Conservation (phyloP, 2,329 filamentous ascomycete genomes). For the Hirsutella rhossiliensis region DNA sequence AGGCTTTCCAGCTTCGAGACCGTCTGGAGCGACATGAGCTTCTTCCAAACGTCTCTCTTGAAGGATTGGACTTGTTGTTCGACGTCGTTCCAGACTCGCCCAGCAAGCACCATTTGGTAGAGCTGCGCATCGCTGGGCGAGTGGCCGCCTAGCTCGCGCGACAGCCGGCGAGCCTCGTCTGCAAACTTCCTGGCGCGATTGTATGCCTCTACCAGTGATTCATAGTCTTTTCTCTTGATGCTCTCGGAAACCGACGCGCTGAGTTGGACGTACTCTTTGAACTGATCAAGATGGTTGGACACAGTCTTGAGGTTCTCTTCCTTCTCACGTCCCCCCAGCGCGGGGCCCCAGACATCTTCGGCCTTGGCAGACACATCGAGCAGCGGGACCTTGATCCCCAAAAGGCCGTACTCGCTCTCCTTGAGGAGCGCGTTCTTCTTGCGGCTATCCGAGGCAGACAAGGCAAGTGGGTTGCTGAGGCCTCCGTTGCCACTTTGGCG, state of each 20-base stretch:
- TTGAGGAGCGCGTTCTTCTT: conserved; percentile 87
- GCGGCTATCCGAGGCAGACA: conserved; percentile 38
- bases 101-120: conserved; percentile 77
- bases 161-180: conserved; percentile 62
- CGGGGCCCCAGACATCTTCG: conserved; percentile 95
- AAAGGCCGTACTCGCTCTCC: conserved; percentile 82
- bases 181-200: conserved; percentile 70
- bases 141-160: conserved; percentile 39
- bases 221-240: conserved; percentile 86
- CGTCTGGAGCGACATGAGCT: conserved; percentile 57
- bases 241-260: conserved; percentile 67
- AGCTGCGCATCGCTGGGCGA: conserved; percentile 66
- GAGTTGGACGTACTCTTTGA: conserved; percentile 72
- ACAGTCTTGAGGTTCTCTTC: conserved; percentile 78
- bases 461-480: conserved; percentile 23
- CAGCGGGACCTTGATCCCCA: conserved; percentile 78
- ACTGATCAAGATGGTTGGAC: conserved; percentile 61
- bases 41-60: conserved; percentile 83
- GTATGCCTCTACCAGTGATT: conserved; percentile 77
- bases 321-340: conserved; percentile 79
- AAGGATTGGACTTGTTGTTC: conserved; percentile 76
- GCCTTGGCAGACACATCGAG: conserved; percentile 87
- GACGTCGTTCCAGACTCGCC: conserved; percentile 90
- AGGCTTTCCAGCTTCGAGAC: conserved; percentile 34
- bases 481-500: conserved; percentile 36